Conservation (phyloP, 164 flowering plant genomes). For the Magnolia changhungtana region DNA sequence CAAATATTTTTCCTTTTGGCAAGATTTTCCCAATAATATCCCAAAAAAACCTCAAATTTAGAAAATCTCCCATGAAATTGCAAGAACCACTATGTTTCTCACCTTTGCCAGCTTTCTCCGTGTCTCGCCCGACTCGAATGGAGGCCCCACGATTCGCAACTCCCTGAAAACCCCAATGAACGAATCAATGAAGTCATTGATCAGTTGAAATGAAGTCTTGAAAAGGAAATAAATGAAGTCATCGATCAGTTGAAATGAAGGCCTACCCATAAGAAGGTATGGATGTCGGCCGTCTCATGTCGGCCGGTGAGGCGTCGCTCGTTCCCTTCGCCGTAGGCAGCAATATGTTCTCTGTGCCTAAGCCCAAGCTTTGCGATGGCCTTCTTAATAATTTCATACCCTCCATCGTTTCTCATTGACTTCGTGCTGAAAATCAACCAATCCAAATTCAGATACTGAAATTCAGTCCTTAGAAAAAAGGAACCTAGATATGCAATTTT, state of each 20-base stretch:
- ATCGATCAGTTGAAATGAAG: background rate
- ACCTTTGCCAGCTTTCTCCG: slow-evolving; percentile 34
- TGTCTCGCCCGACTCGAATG: slow-evolving; percentile 44
- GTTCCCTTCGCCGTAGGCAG: slow-evolving; percentile 58
- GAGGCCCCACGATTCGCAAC: slow-evolving; percentile 54
- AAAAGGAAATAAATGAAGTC: no score
- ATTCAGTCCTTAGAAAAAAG: background rate
- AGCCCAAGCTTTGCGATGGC: slow-evolving; percentile 75
- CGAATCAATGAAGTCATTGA: background rate
- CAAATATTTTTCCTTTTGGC: background rate
- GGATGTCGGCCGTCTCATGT: slow-evolving; percentile 40
- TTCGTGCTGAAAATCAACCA: slow-evolving; percentile 51
- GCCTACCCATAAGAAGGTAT: slow-evolving; percentile 35
- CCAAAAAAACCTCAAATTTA: background rate
- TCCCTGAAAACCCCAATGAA: slow-evolving; percentile 23
- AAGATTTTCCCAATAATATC: background rate
- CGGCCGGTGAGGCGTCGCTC: slow-evolving; percentile 36
- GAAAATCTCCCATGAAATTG: background rate
- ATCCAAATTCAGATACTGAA: background rate
- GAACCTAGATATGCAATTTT: background rate
- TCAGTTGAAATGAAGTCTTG: background rate
- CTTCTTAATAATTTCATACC: slow-evolving; percentile 67
- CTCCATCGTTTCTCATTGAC: slow-evolving; percentile 84
- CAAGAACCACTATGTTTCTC: background rate
- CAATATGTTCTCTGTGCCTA: slow-evolving; percentile 86